phyloP scores from a whole-genome alignment of 805 yeast genomes.

The Yarrowia bubula region DNA sequence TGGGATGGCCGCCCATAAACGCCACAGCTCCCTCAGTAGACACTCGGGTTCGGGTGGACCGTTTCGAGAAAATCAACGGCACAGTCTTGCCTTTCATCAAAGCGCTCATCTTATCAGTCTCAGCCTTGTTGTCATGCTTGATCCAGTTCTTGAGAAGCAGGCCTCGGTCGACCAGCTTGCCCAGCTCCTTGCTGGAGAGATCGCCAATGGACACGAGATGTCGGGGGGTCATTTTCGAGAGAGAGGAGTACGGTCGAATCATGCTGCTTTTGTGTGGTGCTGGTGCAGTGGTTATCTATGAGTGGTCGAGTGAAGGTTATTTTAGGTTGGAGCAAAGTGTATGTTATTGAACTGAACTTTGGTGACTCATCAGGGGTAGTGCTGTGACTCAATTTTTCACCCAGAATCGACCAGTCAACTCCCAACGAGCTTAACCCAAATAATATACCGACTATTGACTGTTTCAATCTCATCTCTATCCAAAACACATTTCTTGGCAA shows the following conservation, averaged over 20 bases:
- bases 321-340: too few species aligned
- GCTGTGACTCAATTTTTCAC: too few species aligned
- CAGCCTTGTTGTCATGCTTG: slow-evolving; percentile 48
- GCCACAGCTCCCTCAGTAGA: slow-evolving; percentile 93
- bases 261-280: neutral
- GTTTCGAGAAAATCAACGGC: slow-evolving; percentile 80
- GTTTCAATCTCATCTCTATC: too few species aligned
- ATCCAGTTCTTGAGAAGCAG: slow-evolving; percentile 61
- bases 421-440: too few species aligned
- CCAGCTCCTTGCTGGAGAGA: slow-evolving; percentile 68
- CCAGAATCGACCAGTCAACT: neutral
- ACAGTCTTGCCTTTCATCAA: slow-evolving; percentile 76
- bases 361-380: too few species aligned
- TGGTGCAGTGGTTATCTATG: neutral
- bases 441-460: too few species aligned
- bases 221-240: slow-evolving; percentile 43
- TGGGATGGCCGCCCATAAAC: slow-evolving; percentile 91
- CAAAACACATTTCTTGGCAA: too few species aligned
- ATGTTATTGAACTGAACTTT: too few species aligned
- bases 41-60: slow-evolving; percentile 93
- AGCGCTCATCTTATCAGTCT: slow-evolving; percentile 39
- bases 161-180: slow-evolving; percentile 71
- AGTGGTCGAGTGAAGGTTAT: neutral
- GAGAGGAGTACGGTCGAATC: slow-evolving; percentile 14
- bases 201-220: slow-evolving; percentile 84